Conservation (phyloP, 1,284 basidiomycete species). For the Ganoderma sinense region DNA sequence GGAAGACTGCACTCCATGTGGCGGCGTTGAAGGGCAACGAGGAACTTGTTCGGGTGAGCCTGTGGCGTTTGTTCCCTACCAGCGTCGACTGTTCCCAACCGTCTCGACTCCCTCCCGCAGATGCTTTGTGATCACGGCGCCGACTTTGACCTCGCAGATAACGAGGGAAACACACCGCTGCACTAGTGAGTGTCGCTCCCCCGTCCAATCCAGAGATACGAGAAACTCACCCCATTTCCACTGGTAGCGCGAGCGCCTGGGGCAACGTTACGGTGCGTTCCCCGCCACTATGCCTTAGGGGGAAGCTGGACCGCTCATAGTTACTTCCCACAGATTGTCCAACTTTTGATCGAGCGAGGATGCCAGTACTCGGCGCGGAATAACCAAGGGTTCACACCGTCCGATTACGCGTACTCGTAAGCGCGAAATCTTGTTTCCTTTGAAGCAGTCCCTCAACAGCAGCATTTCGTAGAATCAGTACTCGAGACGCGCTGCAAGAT, state of each 20-base stretch:
- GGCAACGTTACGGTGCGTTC: conserved; percentile 76
- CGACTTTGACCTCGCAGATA: conserved; percentile 88
- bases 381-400: conserved; percentile 89
- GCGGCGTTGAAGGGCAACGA: conserved; percentile 91
- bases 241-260: conserved; percentile 81
- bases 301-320: conserved; percentile 28
- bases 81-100: conserved; percentile 13
- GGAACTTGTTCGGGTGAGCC: conserved; percentile 80
- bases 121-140: conserved; percentile 90
- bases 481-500: conserved; percentile 78
- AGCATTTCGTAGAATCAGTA: conserved; percentile 59
- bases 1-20: conserved; percentile 90
- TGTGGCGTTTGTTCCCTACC: conserved; percentile 38
- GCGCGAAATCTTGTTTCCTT: conserved; percentile 34
- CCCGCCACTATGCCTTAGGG: conserved; percentile 13
- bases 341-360: conserved; percentile 88
- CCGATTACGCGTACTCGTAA: conserved; percentile 92
- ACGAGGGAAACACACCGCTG: conserved; percentile 90
- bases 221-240: conserved; percentile 25
- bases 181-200: conserved; percentile 76
- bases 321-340: conserved; percentile 66
- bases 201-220: conserved; percentile 7
- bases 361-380: conserved; percentile 86
- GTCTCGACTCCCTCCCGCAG: conserved; percentile 46
- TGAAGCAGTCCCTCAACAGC: background rate